These are phyloP conservation scores for Pichia terricola DNA, from an alignment of 1,139 yeast species.

Conservation along the genomic window DNA sequence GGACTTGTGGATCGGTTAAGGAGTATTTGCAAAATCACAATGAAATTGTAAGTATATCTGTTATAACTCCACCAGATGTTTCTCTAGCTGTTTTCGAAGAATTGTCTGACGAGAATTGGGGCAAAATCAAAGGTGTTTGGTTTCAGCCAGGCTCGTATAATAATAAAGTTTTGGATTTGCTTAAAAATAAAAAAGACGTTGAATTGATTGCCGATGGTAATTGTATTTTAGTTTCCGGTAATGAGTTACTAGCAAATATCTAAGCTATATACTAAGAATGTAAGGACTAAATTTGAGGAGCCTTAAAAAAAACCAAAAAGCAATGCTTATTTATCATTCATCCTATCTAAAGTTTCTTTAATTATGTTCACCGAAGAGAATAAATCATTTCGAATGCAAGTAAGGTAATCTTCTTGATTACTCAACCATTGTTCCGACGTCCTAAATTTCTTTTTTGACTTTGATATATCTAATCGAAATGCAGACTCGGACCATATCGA, in stretches of 20 bases:
- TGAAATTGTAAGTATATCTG: constrained; percentile 34
- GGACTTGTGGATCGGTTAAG: constrained; percentile 31
- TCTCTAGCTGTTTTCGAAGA: constrained; percentile 40
- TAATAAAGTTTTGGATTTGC: constrained; percentile 36
- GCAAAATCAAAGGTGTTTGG: constrained; percentile 56
- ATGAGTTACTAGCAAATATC: constrained; percentile 12
- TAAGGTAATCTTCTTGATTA: constrained; percentile 12
- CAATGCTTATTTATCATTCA: not conserved
- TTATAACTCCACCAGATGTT: constrained; percentile 65
- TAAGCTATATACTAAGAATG: no score
- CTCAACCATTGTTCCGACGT: constrained; percentile 14
- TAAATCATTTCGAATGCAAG: constrained; percentile 12
- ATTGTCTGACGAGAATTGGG: constrained; percentile 18
- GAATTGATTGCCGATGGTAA: constrained; percentile 46
- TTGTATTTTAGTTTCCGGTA: constrained; percentile 67
- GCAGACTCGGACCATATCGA: constrained; percentile 21
- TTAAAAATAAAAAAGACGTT: constrained; percentile 28
- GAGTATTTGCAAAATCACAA: constrained; percentile 15
- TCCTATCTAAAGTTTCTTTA: constrained; percentile 13
- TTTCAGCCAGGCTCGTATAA: constrained; percentile 77
- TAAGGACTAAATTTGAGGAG: no score
- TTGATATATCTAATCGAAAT: constrained; percentile 15
- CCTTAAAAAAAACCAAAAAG: no score
- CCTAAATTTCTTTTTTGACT: constrained; percentile 13
- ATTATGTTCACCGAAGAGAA: constrained; percentile 15